These are phyloP conservation scores for Orbilia javanica DNA, from an alignment of 2,329 filamentous ascomycete genomes.

Conservation along the genomic window DNA sequence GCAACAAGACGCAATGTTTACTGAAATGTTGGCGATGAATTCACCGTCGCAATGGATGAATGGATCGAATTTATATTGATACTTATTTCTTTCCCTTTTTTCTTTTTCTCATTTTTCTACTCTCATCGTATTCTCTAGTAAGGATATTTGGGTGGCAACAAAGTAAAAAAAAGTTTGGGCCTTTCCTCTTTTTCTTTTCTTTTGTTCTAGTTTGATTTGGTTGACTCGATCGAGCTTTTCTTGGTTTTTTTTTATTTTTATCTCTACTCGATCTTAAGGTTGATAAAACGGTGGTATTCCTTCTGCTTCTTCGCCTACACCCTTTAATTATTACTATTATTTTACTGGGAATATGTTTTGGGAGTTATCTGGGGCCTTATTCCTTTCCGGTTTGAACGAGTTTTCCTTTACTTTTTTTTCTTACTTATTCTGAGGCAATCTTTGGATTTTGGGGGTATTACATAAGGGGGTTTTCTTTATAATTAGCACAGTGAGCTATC, in stretches of 20 bases:
- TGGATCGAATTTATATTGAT: slow-evolving; percentile 38
- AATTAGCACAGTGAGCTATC: background rate
- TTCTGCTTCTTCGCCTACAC: background rate
- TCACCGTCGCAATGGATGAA: slow-evolving; percentile 53
- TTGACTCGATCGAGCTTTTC: background rate
- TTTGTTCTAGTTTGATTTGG: too few species aligned
- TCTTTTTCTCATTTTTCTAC: background rate
- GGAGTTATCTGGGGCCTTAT: slow-evolving; percentile 13
- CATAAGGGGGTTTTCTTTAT: background rate
- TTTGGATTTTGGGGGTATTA: slow-evolving; percentile 6
- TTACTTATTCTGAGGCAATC: too few species aligned
- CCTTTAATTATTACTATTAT: background rate
- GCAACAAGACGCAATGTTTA: slow-evolving; percentile 55
- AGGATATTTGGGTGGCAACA: background rate
- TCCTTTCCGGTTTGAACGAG: background rate
- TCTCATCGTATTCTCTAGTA: too few species aligned
- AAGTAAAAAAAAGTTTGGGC: slow-evolving; percentile 11
- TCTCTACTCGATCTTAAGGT: slow-evolving; percentile 1
- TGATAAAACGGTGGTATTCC: background rate
- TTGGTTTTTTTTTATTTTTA: background rate
- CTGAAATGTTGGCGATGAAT: slow-evolving; percentile 54
- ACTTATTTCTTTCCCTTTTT: background rate
- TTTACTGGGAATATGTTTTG: background rate
- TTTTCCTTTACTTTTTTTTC: background rate
- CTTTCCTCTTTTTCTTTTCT: background rate